Conservation (phyloP, 2,329 filamentous ascomycete genomes). For the Neoarthrinium moseri region DNA sequence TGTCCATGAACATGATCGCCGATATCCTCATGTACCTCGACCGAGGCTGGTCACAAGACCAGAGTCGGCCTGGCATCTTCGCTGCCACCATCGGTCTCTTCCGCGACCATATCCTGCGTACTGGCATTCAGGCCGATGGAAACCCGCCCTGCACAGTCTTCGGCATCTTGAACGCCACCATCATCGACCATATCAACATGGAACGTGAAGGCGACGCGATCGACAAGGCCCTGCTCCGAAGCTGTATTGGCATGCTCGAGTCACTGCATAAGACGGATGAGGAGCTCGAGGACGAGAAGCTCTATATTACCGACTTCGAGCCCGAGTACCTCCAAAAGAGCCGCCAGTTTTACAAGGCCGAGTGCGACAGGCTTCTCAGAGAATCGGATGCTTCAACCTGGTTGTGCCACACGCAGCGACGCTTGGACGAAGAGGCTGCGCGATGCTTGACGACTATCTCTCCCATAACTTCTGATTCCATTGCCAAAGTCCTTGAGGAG, state of each 20-base stretch:
- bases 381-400: slow-evolving; percentile 81
- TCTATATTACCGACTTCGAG: slow-evolving; percentile 85
- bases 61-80: slow-evolving; percentile 74
- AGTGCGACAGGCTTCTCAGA: slow-evolving; percentile 72
- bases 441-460: slow-evolving; percentile 83
- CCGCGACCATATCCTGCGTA: slow-evolving; percentile 77
- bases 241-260: slow-evolving; percentile 87
- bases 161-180: slow-evolving; percentile 74
- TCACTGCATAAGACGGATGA: slow-evolving; percentile 78
- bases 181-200: slow-evolving; percentile 89
- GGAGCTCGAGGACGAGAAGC: slow-evolving; percentile 73
- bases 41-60: slow-evolving; percentile 73
- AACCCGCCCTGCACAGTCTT: slow-evolving; percentile 54
- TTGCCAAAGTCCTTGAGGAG: slow-evolving; percentile 74
- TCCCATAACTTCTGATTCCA: slow-evolving; percentile 67
- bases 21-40: slow-evolving; percentile 99
- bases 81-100: slow-evolving; percentile 83
- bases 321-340: slow-evolving; percentile 72
- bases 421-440: slow-evolving; percentile 77
- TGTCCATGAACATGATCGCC: slow-evolving; percentile 93
- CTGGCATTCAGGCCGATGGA: slow-evolving; percentile 44
- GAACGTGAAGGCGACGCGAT: slow-evolving; percentile 89
- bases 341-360: slow-evolving; percentile 68
- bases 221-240: slow-evolving; percentile 77
- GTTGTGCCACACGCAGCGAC: slow-evolving; percentile 70